Evolutionary conservation across 2,329 filamentous ascomycete genomes (phyloP), one percentile per base, ranked within the genome.

Genomic region (Lachnellula willkommii): DNA sequence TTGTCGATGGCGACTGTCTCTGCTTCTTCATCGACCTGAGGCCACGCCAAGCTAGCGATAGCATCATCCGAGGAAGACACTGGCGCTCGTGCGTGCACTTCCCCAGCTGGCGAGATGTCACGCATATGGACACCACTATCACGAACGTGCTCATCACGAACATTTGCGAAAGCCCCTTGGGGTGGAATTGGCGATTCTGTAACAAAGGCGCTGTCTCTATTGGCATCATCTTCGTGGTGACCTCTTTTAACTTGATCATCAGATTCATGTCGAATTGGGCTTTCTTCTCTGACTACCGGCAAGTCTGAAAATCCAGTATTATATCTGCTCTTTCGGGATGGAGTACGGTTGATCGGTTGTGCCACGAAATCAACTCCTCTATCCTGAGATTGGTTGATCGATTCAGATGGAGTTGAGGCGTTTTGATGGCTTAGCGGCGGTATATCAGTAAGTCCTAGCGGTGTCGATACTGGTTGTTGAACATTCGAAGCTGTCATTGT

Each of bases 71-170:
- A 54, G 55, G 66, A 65, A 51, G 66, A 58, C 52, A 64, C 52
- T 50, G 63, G 65, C 49, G 63, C 55, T 63, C 66, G 54, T 54
- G 57, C 53, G 28, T 11, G 28, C 28, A 11, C 9, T 60, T 62
- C 64, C 59, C 61, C 57, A 46, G 60, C 72, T 36, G 67, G 66
- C 5, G 66, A 67, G 26, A 71, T 74, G 42, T 81, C 79, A 22
- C 74, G 76, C 45, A 82, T 71, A 61, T 83, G 78, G 32, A 83
- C 76, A 26, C 79, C 81, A 67, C 82, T 84, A 63, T 85, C 81
- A 45, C 66, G 63, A 52, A 67, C 53, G 45, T 63, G 59, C 43
- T 68, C 65, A 54, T 68, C 65, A 54, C 66, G 61, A 35, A 58
- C 42, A 28, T 66, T 60, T 26, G 60, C 28, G 49, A 66, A 66